These are phyloP conservation scores for Ceriops tagal DNA, from an alignment of 345 rosid genomes.

Conservation along the genomic window DNA sequence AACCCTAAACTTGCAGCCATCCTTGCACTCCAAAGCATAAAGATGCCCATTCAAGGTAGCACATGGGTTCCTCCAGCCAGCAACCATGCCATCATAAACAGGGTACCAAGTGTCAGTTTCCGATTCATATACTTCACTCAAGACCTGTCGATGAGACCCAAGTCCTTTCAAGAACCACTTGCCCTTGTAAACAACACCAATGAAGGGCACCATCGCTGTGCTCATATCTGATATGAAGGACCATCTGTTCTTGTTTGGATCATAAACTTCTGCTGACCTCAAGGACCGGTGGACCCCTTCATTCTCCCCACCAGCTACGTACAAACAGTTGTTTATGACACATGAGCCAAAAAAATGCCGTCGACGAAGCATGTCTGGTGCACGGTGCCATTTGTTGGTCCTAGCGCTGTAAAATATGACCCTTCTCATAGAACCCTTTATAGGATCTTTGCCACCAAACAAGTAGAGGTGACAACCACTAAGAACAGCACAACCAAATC, in stretches of 20 bases:
- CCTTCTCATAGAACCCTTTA: slow-evolving; percentile 72
- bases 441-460: slow-evolving; percentile 74
- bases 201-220: slow-evolving; percentile 71
- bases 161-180: slow-evolving; percentile 76
- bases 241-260: slow-evolving; percentile 81
- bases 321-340: slow-evolving; percentile 72
- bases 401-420: slow-evolving; percentile 67
- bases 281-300: slow-evolving; percentile 62
- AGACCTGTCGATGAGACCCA: slow-evolving; percentile 61
- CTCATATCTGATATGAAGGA: slow-evolving; percentile 67
- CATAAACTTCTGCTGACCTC: slow-evolving; percentile 69
- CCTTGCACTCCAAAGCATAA: slow-evolving; percentile 71
- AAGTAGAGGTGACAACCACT: slow-evolving; percentile 76
- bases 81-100: slow-evolving; percentile 63
- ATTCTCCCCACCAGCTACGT: slow-evolving; percentile 76
- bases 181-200: slow-evolving; percentile 63
- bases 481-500: slow-evolving; percentile 74
- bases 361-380: slow-evolving; percentile 75
- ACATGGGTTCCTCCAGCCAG: slow-evolving; percentile 78
- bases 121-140: slow-evolving; percentile 61
- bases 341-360: slow-evolving; percentile 74
- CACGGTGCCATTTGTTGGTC: slow-evolving; percentile 77
- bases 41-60: slow-evolving; percentile 54
- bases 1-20: slow-evolving; percentile 68
- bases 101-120: slow-evolving; percentile 60